Percentiles rank a stretch among this genome's conserved stretches.
Conservation (phyloP, 2,329 filamentous ascomycete species). For the Truncatella angustata region DNA sequence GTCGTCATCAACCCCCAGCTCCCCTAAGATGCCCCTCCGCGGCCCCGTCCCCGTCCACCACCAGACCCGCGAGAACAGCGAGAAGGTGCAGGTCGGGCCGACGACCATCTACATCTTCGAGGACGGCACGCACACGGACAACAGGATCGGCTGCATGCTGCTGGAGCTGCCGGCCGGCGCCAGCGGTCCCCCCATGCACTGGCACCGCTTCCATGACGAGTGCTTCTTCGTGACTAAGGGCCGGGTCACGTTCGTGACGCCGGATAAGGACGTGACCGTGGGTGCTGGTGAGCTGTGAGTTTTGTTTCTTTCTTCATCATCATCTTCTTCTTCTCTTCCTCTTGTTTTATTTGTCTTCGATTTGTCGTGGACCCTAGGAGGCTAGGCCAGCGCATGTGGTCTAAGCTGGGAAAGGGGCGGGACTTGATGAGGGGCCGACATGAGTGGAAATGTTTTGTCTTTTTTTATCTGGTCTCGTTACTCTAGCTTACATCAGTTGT, state of each 20-base stretch:
- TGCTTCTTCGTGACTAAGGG: slow-evolving; percentile 34
- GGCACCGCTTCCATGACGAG: slow-evolving; percentile 37
- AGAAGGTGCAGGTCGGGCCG: slow-evolving; percentile 29
- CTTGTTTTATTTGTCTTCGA: neutral
- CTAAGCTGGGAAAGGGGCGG: too few species aligned
- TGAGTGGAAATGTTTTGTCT: neutral
- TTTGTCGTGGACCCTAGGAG: too few species aligned
- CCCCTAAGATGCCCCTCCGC: slow-evolving; percentile 27
- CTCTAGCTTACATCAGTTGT: neutral
- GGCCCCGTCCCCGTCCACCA: slow-evolving; percentile 29
- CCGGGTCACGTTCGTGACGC: slow-evolving; percentile 29
- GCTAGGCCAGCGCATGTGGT: too few species aligned
- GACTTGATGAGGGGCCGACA: too few species aligned
- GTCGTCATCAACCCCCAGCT: too few species aligned
- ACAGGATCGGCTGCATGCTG: slow-evolving; percentile 30
- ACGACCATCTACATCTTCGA: slow-evolving; percentile 33
- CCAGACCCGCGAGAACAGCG: slow-evolving; percentile 26
- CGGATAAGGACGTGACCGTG: slow-evolving; percentile 29
- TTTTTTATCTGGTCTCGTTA: neutral
- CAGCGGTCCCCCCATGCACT: slow-evolving; percentile 34
- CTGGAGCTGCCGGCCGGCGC: slow-evolving; percentile 29
- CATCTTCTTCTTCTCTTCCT: neutral
- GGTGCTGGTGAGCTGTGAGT: slow-evolving; percentile 25
- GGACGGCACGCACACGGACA: slow-evolving; percentile 32
- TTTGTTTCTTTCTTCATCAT: neutral